Evolutionary conservation across 192 early-diverging fungal species (phyloP).

Genomic region (Physocladia obscura): DNA sequence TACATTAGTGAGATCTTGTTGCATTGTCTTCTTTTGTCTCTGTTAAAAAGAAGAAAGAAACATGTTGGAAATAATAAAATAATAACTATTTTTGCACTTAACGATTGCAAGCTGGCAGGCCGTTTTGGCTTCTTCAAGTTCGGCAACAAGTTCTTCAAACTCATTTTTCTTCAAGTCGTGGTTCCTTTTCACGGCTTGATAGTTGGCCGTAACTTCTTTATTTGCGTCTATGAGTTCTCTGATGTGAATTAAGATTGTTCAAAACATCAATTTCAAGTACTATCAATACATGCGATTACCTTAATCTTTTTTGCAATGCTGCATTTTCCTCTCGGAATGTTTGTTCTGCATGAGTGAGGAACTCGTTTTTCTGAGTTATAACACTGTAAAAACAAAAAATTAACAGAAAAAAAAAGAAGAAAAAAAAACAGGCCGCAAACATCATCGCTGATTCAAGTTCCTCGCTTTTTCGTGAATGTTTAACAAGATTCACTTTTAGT

Average conservation of each 20-base stretch:
- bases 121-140: slow-evolving; percentile 61
- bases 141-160: slow-evolving; percentile 48
- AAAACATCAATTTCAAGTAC: not conserved
- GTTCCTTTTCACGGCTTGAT: slow-evolving; percentile 58
- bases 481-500: slow-evolving; percentile 42
- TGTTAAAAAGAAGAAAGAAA: slow-evolving; percentile 12
- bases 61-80: not conserved
- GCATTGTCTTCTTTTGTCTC: slow-evolving; percentile 52
- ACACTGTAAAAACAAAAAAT: slow-evolving; percentile 22
- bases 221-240: slow-evolving; percentile 60
- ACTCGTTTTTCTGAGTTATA: slow-evolving; percentile 45
- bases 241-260: not conserved
- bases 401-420: not conserved
- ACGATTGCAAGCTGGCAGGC: slow-evolving; percentile 56
- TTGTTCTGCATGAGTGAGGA: slow-evolving; percentile 36
- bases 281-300: slow-evolving; percentile 10
- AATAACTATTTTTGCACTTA: not conserved
- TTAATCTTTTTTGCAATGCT: slow-evolving; percentile 49
- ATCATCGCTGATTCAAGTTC: slow-evolving; percentile 37
- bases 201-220: slow-evolving; percentile 52
- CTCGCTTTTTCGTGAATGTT: slow-evolving; percentile 36
- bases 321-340: slow-evolving; percentile 51
- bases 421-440: slow-evolving; percentile 15
- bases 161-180: slow-evolving; percentile 54
- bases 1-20: slow-evolving; percentile 37